Base-by-base conservation (phyloP, 768 basidiomycete genomes). In the Auriscalpium microsporum region DNA sequence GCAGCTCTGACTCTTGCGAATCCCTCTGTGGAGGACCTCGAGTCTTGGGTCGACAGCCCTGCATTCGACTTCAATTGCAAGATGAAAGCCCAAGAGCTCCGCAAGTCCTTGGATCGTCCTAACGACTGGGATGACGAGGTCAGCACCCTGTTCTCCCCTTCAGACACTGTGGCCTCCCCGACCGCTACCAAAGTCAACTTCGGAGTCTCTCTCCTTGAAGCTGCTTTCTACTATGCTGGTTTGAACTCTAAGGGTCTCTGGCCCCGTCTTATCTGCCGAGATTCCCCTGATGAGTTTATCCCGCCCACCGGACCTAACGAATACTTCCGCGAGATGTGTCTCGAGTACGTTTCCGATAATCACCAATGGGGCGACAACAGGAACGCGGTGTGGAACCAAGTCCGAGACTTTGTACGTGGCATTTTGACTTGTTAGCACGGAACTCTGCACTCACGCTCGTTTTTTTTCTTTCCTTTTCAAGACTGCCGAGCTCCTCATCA, bases 341-440 rank as follows among this genome's bases (percentile, higher is more conserved):
- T 67, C 50, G 14, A 56, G 50, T 4, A 56, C 51, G 65, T 67
- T 50, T 54, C 38, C n/a, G 60, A 61, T 14, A n/a, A 50, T 28
- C 45, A 56, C 50, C 46, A 66, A 48, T 45, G 66, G 28, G 28
- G 28, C 28, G 28, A 28, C 28, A 65, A 55, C 40, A 40, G 56
- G 54, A 48, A 66, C 37, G 51, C 35, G 28, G 14, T 57, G 37
- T 67, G 63, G 65, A 62, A 53, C 16, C 54, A 0, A 16, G 50
- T 64, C 62, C 59, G 64, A 13, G 53, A 57, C 34, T 10, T 60
- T 50, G 65, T 67, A 21, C 59, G 65, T 64, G 65, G 47, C 47
- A 50, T 58, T 66, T 28, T 28, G 28, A 28, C 61, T 64, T 58
- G 57, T 37, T 45, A 54, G 54, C 58, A 57, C 45, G 55, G 60